Base-by-base conservation (phyloP, 495 filamentous ascomycete genomes). In the Penicillium robsamsonii region DNA sequence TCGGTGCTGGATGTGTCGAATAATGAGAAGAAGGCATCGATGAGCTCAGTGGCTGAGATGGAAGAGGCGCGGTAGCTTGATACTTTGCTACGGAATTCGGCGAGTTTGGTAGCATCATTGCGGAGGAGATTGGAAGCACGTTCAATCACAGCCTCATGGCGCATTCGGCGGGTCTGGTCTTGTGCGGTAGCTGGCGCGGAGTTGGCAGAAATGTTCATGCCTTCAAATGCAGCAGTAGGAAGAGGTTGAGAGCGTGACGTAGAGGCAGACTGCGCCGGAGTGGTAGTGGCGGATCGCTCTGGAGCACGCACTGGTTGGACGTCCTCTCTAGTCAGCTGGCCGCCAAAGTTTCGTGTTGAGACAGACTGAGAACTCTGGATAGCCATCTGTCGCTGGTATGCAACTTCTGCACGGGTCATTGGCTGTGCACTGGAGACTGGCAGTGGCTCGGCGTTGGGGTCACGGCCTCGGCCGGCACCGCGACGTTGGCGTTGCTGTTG, bases 341-440 rank as follows among this genome's bases (percentile, higher is more conserved):
- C 90, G 20, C 92, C 90, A 71, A 96, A 96, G 12, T 84, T 91
- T 25, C 90, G 81, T 10, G 81, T 83, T 3, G 90, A 80, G 6
- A 87, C 82, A 0, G 90, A 87, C 65, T 94, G 93, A 1, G 89
- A 84, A 57, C 84, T 91, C 59, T 92, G 91, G 40, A 98, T 88
- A 4, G 91, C 93, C 82, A 96, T 86, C 57, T 96, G 91, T 42
- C 95, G 80, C 62, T 97, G 92, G 66, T 92, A 96, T 31, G 95
- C 95, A 27, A 96, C 74, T 68, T 98, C 90, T 60, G 92, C 94
- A 72, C 94, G 75, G 57, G 86, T 78, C 70, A 97, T 68, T 10
- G 92, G 89, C 55, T 94, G 91, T 0, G 90, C 90, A 40, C 87
- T 90, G 29, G 89, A 90, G 8, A 79, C 73, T 9, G 91, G 90